Percentiles rank a stretch among this genome's conserved stretches.
phyloP scores from a whole-genome alignment of 345 rosid genomes.

The Lepidium didymum region DNA sequence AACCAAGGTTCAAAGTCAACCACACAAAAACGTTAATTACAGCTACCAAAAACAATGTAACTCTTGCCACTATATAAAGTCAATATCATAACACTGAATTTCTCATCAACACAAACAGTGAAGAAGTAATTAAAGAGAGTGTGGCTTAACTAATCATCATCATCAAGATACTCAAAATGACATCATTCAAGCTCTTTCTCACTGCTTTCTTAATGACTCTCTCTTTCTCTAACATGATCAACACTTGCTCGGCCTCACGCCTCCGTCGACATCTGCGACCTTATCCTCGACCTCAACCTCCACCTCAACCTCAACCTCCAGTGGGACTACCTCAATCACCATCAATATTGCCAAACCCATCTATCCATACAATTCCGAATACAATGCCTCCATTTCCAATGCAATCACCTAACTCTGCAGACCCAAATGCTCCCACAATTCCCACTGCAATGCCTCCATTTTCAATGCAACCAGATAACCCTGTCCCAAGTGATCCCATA shows the following conservation, averaged over 20 bases:
- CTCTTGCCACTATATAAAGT: conserved; percentile 19
- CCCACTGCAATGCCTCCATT: not conserved
- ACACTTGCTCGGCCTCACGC: conserved; percentile 14
- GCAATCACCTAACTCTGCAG: not conserved
- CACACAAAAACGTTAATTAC: not conserved
- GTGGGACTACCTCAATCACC: conserved; percentile 21
- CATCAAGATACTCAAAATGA: conserved; percentile 13
- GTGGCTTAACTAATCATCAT: not conserved
- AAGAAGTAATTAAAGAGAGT: not conserved
- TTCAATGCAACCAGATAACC: not conserved
- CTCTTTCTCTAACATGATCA: conserved; percentile 11
- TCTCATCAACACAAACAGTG: not conserved
- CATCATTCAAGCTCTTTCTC: conserved; percentile 19
- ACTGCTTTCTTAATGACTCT: conserved; percentile 9
- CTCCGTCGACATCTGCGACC: not conserved
- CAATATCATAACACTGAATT: not conserved
- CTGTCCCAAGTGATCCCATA: not conserved
- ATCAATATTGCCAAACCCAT: conserved; percentile 11
- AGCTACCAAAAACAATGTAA: not conserved
- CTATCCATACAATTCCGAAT: not conserved
- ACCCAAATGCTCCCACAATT: not conserved
- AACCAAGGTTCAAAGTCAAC: conserved; percentile 13
- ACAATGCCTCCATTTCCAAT: not conserved
- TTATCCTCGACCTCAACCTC: conserved; percentile 12
- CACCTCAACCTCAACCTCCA: conserved; percentile 24